phyloP scores from a whole-genome alignment of 139 green algal genomes.

The Klebsormidium nitens region DNA sequence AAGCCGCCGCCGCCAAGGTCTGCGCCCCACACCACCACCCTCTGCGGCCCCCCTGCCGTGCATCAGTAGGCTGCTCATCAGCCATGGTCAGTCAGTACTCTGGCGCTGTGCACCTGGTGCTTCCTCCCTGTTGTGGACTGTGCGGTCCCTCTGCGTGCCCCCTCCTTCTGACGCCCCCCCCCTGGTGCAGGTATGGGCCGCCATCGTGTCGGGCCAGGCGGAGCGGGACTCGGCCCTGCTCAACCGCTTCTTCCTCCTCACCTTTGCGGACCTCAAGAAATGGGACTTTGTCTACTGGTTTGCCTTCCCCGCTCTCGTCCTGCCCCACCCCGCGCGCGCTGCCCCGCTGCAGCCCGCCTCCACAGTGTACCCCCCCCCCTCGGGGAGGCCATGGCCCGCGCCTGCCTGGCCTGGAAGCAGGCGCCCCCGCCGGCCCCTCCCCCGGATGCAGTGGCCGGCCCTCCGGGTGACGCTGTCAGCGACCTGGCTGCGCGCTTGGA shows the following conservation, averaged over 20 bases:
- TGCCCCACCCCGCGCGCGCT: conserved; percentile 6
- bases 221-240: conserved; percentile 50
- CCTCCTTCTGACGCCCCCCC: background rate
- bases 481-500: no score
- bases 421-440: no score
- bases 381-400: no score
- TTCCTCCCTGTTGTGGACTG: no score
- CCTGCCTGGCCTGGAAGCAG: no score
- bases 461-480: no score
- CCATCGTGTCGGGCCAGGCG: conserved; percentile 56
- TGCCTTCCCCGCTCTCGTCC: conserved; percentile 62
- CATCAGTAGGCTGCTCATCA: background rate
- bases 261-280: conserved; percentile 85
- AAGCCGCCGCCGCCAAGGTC: conserved; percentile 9
- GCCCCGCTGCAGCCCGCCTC: background rate
- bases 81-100: background rate
- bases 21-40: background rate
- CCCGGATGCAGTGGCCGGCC: no score
- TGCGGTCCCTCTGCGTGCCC: background rate
- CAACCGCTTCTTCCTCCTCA: conserved; percentile 60
- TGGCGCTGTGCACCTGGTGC: background rate
- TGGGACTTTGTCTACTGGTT: conserved; percentile 84
- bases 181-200: conserved; percentile 50
- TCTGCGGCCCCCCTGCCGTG: background rate
- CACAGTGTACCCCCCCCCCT: no score